These are phyloP conservation scores for Rehmannia glutinosa DNA, from an alignment of 257 asterid species.

Conservation along the genomic window DNA sequence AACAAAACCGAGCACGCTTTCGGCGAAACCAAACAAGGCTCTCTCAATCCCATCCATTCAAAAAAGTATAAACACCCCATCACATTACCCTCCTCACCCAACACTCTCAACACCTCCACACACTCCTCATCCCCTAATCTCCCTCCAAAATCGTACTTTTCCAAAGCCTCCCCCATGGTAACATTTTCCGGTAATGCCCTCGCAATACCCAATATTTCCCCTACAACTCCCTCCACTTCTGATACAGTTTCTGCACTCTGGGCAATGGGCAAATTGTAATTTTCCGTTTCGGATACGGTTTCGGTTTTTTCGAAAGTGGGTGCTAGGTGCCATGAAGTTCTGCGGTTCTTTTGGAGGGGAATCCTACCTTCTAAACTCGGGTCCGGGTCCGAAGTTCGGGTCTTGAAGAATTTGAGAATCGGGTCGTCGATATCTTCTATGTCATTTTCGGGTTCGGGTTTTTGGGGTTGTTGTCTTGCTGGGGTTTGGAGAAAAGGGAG, in stretches of 20 bases:
- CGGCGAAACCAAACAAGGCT: constrained; percentile 69
- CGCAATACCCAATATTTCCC: constrained; percentile 47
- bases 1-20: constrained; percentile 66
- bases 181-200: constrained; percentile 53
- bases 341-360: constrained; percentile 58
- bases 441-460: constrained; percentile 16
- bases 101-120: constrained; percentile 53
- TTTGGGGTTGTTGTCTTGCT: constrained; percentile 20
- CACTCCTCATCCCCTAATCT: constrained; percentile 58
- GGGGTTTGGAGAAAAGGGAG: constrained; percentile 71
- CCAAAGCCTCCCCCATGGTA: constrained; percentile 78
- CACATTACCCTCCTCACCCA: constrained; percentile 58
- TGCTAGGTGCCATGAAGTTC: constrained; percentile 76
- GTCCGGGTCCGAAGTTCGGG: constrained; percentile 50
- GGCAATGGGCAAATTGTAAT: background rate
- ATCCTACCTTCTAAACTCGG: constrained; percentile 53
- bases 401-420: constrained; percentile 58
- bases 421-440: constrained; percentile 47
- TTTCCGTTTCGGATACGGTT: constrained; percentile 14
- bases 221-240: constrained; percentile 41
- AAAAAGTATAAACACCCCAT: constrained; percentile 68
- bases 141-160: constrained; percentile 39
- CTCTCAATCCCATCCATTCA: constrained; percentile 91
- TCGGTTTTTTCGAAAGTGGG: constrained; percentile 25
- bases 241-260: constrained; percentile 13